Evolutionary conservation across 176 grass and related monocot species (phyloP).

Genomic region (Lolium perenne): DNA sequence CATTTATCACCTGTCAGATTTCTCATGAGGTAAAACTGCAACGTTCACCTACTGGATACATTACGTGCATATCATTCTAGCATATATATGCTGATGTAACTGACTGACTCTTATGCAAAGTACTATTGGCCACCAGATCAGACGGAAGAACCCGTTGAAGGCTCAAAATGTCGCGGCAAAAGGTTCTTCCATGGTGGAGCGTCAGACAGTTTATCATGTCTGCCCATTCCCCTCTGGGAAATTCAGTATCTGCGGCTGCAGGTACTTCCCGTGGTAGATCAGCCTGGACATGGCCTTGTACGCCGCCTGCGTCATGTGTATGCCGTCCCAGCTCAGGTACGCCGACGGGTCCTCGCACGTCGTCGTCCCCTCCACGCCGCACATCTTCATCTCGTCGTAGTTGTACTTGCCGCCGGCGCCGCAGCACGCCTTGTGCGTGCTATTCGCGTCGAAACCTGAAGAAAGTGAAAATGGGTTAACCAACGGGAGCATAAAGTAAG

Average conservation of each 20-base stretch:
- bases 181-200: background rate
- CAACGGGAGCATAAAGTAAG: no score
- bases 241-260: slow-evolving; percentile 56
- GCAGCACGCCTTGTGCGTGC: slow-evolving; percentile 69
- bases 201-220: background rate
- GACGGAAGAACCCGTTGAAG: slow-evolving; percentile 4
- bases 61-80: background rate
- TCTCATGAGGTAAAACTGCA: background rate
- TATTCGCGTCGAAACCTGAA: slow-evolving; percentile 49
- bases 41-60: background rate
- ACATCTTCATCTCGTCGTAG: slow-evolving; percentile 66
- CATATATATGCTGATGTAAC: background rate
- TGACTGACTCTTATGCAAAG: background rate
- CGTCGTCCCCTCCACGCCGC: slow-evolving; percentile 50
- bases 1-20: background rate
- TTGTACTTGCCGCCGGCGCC: slow-evolving; percentile 72
- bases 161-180: background rate
- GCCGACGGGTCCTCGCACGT: slow-evolving; percentile 61
- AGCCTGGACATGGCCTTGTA: slow-evolving; percentile 64
- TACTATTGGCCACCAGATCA: no score
- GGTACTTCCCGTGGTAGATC: slow-evolving; percentile 54
- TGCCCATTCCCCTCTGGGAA: slow-evolving; percentile 20
- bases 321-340: slow-evolving; percentile 87
- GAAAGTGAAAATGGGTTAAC: no score
- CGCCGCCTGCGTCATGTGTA: slow-evolving; percentile 91